A percentile compares a stretch with the other conserved stretches of the same genome.
These are phyloP conservation scores for Ganoderma multipileum DNA, from an alignment of 1,284 basidiomycete genomes.

Conservation along the genomic window DNA sequence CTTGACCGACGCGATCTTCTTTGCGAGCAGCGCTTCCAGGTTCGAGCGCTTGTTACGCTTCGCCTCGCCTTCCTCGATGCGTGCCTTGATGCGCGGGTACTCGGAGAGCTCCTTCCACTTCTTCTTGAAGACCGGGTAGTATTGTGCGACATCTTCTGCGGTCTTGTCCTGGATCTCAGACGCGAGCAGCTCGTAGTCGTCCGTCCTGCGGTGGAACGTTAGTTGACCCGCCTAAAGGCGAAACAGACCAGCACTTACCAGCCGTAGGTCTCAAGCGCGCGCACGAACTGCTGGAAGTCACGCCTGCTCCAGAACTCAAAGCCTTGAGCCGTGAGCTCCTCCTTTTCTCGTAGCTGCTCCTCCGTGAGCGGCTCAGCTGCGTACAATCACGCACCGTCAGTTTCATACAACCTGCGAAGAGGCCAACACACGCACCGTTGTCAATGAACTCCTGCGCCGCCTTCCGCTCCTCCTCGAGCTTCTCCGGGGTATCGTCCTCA, in stretches of 20 bases:
- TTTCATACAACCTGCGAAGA: neutral
- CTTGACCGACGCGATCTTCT: conserved; percentile 83
- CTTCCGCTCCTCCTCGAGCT: conserved; percentile 82
- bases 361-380: conserved; percentile 88
- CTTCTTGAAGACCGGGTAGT: conserved; percentile 89
- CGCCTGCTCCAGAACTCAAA: conserved; percentile 92
- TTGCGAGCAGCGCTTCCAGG: conserved; percentile 76
- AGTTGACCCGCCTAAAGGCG: conserved; percentile 3
- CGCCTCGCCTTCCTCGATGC: conserved; percentile 85
- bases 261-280: conserved; percentile 87
- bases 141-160: conserved; percentile 80
- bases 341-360: conserved; percentile 84
- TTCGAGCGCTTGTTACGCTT: conserved; percentile 89
- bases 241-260: conserved; percentile 56
- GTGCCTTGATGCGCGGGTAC: conserved; percentile 80
- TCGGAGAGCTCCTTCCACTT: conserved; percentile 90
- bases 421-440: conserved; percentile 55
- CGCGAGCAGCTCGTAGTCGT: conserved; percentile 80
- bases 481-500: conserved; percentile 82
- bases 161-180: conserved; percentile 90
- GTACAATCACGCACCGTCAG: neutral
- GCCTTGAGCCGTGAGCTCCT: conserved; percentile 78
- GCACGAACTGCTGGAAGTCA: conserved; percentile 93
- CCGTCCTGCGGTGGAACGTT: conserved; percentile 54
- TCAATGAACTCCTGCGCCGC: conserved; percentile 90